Evolutionary conservation across 306 rosid species (phyloP).

Genomic region (Pueraria montana): DNA sequence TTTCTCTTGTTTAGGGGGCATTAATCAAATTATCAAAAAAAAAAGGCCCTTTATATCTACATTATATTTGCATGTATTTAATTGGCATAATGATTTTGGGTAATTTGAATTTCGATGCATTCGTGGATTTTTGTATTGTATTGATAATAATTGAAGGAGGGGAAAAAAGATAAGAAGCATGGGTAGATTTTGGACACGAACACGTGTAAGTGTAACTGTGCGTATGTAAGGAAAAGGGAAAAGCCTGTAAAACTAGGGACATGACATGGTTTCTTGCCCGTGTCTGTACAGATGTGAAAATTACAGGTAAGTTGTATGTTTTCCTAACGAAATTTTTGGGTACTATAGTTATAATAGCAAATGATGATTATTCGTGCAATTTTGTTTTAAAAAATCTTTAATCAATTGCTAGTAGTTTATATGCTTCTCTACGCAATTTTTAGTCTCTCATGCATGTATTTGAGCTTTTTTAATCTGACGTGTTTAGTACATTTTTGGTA

Average conservation of each 20-base stretch:
- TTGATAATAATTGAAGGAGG: constrained; percentile 12
- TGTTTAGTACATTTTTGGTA: no score
- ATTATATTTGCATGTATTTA: neutral
- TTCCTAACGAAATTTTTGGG: neutral
- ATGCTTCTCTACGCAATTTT: no score
- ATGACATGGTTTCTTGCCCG: neutral
- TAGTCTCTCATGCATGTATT: no score
- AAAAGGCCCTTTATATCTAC: neutral
- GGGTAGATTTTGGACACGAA: constrained; percentile 29
- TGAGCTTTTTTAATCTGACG: no score
- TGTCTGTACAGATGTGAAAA: neutral
- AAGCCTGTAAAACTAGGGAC: constrained; percentile 27
- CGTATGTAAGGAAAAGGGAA: neutral
- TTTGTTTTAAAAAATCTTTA: no score
- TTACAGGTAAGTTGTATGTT: neutral
- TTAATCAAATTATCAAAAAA: neutral
- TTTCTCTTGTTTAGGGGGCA: constrained; percentile 23
- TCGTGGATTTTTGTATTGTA: neutral
- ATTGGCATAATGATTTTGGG: neutral
- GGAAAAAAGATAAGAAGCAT: neutral
- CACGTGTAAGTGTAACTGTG: constrained; percentile 43
- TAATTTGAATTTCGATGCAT: neutral
- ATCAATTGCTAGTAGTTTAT: no score
- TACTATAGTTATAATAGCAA: neutral
- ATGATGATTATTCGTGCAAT: neutral